These are phyloP conservation scores for Arthrobotrys conoides DNA, from an alignment of 2,329 filamentous ascomycete species.

Conservation along the genomic window DNA sequence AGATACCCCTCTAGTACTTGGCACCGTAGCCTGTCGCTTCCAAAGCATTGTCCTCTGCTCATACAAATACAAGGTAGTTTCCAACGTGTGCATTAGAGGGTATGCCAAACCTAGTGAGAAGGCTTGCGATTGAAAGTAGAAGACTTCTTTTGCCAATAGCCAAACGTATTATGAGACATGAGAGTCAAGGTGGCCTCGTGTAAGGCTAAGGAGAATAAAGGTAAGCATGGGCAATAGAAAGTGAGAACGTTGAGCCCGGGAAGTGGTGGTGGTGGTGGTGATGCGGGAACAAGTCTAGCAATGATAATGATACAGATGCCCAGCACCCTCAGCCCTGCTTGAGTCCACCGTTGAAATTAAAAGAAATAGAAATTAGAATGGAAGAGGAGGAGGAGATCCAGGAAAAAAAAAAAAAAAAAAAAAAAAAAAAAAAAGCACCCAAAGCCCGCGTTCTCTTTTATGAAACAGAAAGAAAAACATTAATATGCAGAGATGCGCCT, in stretches of 20 bases:
- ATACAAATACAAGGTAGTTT: too few relatives aligned
- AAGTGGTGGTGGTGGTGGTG: not conserved
- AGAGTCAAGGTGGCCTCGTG: not conserved
- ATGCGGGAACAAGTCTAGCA: too few relatives aligned
- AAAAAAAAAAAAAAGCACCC: too few relatives aligned
- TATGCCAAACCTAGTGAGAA: too few relatives aligned
- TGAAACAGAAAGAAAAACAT: conserved; percentile 4
- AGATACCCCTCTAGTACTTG: conserved; percentile 13
- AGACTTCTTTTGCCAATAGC: not conserved
- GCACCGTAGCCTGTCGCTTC: not conserved
- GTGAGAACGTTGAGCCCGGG: not conserved
- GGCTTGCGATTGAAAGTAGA: not conserved
- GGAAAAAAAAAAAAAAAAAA: too few relatives aligned
- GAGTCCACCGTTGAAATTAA: not conserved
- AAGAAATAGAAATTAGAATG: not conserved
- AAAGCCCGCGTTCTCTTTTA: not conserved
- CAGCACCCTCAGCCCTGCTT: not conserved
- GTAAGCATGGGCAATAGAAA: not conserved
- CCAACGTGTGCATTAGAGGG: too few relatives aligned
- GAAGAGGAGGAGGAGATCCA: not conserved
- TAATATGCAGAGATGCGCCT: not conserved
- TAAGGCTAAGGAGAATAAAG: not conserved
- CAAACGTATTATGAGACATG: not conserved
- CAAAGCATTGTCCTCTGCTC: not conserved
- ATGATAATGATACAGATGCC: not conserved